Percentiles rank a stretch among this genome's conserved stretches.
These are phyloP conservation scores for Eragrostis nindensis DNA, from an alignment of 176 grass and related monocot genomes.

Conservation along the genomic window DNA sequence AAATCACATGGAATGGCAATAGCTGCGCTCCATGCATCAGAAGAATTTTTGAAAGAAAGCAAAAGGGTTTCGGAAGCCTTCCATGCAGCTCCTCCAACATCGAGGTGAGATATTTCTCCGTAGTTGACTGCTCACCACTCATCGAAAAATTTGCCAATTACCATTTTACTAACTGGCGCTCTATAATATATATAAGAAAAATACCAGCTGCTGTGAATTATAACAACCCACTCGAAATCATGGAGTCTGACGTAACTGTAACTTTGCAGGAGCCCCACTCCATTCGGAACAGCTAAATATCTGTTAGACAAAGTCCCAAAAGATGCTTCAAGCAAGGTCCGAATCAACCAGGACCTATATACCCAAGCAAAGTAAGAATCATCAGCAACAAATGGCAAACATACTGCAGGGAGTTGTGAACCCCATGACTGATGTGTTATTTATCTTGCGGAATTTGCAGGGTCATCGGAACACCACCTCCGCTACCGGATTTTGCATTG, in stretches of 20 bases:
- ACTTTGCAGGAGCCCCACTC: constrained; percentile 72
- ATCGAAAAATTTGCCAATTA: neutral
- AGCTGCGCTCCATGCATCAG: constrained; percentile 83
- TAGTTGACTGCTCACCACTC: neutral
- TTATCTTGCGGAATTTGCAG: constrained; percentile 50
- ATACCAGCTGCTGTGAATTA: neutral
- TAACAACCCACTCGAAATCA: constrained; percentile 1
- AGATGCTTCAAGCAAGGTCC: constrained; percentile 88
- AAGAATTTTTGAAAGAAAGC: constrained; percentile 93
- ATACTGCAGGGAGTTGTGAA: constrained; percentile 18
- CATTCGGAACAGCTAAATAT: constrained; percentile 88
- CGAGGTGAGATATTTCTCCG: constrained; percentile 48
- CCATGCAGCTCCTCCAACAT: constrained; percentile 75
- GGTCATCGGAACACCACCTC: constrained; percentile 70
- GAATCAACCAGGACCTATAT: constrained; percentile 91
- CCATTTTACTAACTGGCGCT: neutral
- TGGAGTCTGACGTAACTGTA: constrained; percentile 39
- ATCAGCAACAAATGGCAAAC: constrained; percentile 6
- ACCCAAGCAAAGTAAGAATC: constrained; percentile 84
- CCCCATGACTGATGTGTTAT: constrained; percentile 9
- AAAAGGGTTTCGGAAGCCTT: constrained; percentile 76
- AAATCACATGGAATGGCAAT: constrained; percentile 94
- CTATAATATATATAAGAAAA: constrained; percentile 6
- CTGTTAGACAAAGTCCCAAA: constrained; percentile 92
- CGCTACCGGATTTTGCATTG: constrained; percentile 86